phyloP scores from a whole-genome alignment of 495 filamentous ascomycete species.

The Penicillium chermesinum region DNA sequence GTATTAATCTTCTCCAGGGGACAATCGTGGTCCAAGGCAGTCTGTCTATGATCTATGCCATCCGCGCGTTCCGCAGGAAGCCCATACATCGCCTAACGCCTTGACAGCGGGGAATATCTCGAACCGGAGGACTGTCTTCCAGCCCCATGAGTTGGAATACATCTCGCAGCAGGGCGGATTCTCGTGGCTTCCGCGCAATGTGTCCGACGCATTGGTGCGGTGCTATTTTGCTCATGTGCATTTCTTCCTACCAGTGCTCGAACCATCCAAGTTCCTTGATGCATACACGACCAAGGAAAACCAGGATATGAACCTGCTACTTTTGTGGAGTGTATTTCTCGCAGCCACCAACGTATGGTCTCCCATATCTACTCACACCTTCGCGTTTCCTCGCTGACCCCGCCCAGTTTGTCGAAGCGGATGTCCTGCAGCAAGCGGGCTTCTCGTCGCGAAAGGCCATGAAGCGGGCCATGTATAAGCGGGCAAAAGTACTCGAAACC shows the following conservation, averaged over 20 bases:
- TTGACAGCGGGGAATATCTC: not conserved
- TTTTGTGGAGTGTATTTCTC: constrained; percentile 5
- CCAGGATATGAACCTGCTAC: not conserved
- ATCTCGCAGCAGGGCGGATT: constrained; percentile 1
- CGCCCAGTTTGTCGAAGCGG: not conserved
- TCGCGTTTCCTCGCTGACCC: not conserved
- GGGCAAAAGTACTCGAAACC: not conserved
- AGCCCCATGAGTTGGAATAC: constrained; percentile 1
- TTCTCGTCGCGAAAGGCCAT: constrained; percentile 1
- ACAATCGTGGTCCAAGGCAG: constrained; percentile 4
- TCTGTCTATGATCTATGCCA: constrained; percentile 5
- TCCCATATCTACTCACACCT: not conserved
- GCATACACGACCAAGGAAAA: constrained; percentile 1
- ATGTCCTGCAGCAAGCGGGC: constrained; percentile 1
- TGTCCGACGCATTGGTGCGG: not conserved
- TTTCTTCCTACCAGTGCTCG: constrained; percentile 2
- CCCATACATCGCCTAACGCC: not conserved
- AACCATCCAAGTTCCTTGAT: not conserved
- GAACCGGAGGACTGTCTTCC: not conserved
- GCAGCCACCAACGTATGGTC: constrained; percentile 1
- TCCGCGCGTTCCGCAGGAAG: constrained; percentile 2
- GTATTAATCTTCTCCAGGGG: not conserved
- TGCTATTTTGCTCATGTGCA: constrained; percentile 5
- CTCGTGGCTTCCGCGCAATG: not conserved
- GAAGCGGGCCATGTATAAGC: constrained; percentile 2